These are phyloP conservation scores for Backusella mclennaniae DNA, from an alignment of 192 early-diverging fungal genomes.

Conservation along the genomic window DNA sequence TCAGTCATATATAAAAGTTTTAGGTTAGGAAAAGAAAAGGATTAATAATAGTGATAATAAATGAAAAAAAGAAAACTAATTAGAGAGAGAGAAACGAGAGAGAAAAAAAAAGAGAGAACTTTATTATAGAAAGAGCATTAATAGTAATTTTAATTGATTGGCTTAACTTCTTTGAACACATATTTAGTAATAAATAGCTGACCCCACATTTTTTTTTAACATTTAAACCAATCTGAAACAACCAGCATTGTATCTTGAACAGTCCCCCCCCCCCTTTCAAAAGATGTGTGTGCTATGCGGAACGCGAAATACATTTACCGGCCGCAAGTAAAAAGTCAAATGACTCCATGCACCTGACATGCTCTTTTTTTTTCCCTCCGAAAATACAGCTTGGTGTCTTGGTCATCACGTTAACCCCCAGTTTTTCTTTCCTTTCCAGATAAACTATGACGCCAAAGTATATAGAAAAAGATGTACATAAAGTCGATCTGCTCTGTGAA, in stretches of 20 bases:
- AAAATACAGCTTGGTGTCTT: background rate
- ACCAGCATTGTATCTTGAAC: background rate
- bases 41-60: background rate
- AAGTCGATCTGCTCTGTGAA: background rate
- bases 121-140: background rate
- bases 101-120: background rate
- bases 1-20: background rate
- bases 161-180: background rate
- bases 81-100: background rate
- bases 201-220: slow-evolving; percentile 8
- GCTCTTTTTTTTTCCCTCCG: background rate
- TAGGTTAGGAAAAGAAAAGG: background rate
- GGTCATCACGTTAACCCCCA: background rate
- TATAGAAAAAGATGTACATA: background rate
- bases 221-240: slow-evolving; percentile 6
- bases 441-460: background rate
- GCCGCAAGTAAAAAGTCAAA: background rate
- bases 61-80: background rate
- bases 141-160: background rate
- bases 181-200: background rate
- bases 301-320: slow-evolving; percentile 6
- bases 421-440: slow-evolving; percentile 6
- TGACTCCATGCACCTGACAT: background rate
- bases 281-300: background rate
- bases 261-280: background rate